Percentiles rank a stretch among this genome's conserved stretches.
Conservation (phyloP, 768 basidiomycete genomes). For the Xerocomellus chrysenteron region DNA sequence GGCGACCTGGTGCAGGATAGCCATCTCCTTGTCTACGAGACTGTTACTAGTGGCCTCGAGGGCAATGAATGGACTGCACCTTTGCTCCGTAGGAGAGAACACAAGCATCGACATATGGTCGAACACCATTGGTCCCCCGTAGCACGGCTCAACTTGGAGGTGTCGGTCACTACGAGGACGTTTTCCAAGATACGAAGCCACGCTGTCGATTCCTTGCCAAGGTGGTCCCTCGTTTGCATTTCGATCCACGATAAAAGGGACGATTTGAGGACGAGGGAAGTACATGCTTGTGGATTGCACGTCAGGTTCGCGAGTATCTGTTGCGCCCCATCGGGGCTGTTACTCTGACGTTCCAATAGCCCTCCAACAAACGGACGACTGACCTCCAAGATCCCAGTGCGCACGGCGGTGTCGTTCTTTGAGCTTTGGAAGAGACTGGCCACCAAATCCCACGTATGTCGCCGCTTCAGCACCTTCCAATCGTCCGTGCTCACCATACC, state of each 20-base stretch:
- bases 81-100: conserved; percentile 14
- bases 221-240: conserved; percentile 49
- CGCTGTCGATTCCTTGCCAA: conserved; percentile 44
- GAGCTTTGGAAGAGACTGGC: conserved; percentile 79
- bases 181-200: conserved; percentile 72
- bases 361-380: conserved; percentile 11
- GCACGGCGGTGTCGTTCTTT: conserved; percentile 47
- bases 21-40: conserved; percentile 19
- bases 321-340: neutral
- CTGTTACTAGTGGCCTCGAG: neutral
- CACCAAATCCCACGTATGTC: conserved; percentile 87
- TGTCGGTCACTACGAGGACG: conserved; percentile 50
- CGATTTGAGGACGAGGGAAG: conserved; percentile 69
- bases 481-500: conserved; percentile 74
- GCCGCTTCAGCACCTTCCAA: conserved; percentile 75
- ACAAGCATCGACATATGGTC: conserved; percentile 54
- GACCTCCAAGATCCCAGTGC: conserved; percentile 68
- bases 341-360: neutral
- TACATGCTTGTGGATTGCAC: conserved; percentile 63
- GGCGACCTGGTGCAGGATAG: conserved; percentile 25
- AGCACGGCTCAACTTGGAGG: conserved; percentile 49
- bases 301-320: conserved; percentile 78
- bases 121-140: conserved; percentile 61
- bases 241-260: conserved; percentile 81
- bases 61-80: neutral